A percentile compares a stretch with the other conserved stretches of the same genome.
phyloP scores from a whole-genome alignment of 169 alveolate species.

The Plasmodium fragile region DNA sequence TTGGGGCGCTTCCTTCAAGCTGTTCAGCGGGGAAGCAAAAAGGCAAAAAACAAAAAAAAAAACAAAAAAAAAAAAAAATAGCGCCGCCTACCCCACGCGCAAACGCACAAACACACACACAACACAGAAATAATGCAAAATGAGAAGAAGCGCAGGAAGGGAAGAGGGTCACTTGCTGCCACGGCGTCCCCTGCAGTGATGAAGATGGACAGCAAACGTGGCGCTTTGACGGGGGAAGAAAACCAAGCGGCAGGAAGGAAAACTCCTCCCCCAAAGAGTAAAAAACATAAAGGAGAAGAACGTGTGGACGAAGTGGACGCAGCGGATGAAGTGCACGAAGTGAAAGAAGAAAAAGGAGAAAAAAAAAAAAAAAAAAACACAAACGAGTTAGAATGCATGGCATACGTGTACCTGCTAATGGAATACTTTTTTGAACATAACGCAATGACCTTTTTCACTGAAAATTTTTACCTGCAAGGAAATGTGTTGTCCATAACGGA shows the following conservation, averaged over 20 bases:
- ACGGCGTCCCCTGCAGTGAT: background rate
- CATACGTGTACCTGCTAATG: slow-evolving; percentile 39
- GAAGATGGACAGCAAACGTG: background rate
- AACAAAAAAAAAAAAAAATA: background rate
- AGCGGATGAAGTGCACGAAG: too few relatives aligned
- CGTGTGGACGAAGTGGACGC: too few relatives aligned
- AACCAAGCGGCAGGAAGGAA: background rate
- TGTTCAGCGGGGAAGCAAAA: background rate
- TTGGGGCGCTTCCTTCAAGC: background rate
- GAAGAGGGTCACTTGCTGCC: background rate
- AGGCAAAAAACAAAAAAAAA: background rate
- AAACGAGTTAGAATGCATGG: background rate
- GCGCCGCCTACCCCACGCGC: background rate
- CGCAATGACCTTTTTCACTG: slow-evolving; percentile 23
- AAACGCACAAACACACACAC: background rate
- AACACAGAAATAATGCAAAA: background rate
- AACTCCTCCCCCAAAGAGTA: background rate
- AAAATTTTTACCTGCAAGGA: slow-evolving; percentile 52
- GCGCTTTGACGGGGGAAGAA: background rate
- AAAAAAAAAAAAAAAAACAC: background rate
- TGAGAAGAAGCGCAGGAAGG: background rate
- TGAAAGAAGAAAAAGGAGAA: background rate
- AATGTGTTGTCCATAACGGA: slow-evolving; percentile 47
- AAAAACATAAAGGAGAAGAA: background rate
- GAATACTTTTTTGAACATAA: slow-evolving; percentile 52